Evolutionary conservation across 441 rosid genomes (phyloP), one percentile per base, ranked within the genome.

Genomic region (Lepidium campestre): DNA sequence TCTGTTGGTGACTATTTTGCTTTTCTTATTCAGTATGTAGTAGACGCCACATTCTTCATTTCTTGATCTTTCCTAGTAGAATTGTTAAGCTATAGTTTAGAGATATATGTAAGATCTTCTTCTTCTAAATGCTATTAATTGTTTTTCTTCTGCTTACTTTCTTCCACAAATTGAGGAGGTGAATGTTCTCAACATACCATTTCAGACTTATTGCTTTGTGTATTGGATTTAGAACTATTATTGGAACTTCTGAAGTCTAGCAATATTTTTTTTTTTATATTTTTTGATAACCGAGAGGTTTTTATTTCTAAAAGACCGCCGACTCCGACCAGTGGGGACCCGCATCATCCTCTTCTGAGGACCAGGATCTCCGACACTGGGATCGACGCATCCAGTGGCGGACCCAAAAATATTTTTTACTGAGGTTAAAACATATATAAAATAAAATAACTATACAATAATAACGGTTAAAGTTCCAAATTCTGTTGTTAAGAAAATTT

Each of bases 1-100:
- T 62, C 63, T 82, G 60, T 0, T 84, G 23, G 80, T 94, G 42
- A 80, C 89, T 29, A 32, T 81, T 62, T 46, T 93, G 64, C 13
- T 71, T 62, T 74, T 92, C 78, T 27, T 87, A 40, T 75, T 78
- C 39, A n/a, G 97, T 86, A 78, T 56, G 82, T 74, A 18, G 14
- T 13, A 6, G 14, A 41, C 37, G 39, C 52, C 46, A 50, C 63
- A 6, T 45, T 57, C 17, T n/a, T 45, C 15, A 13, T 40, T 18
- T 46, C 22, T 49, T 14, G 19, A 22, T 54, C 17, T 32, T 74
- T 12, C 39, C 31, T 6, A 12, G 11, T 39, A 11, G 12, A n/a
- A 11, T 58, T 34, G 71, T 47, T 56, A 20, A 10, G 19, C 32
- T 1, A 15, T 65, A n/a, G 62, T 55, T 20, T 42, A 60, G 56